phyloP scores from a whole-genome alignment of 495 filamentous ascomycete genomes.

The Penicillium parvum region DNA sequence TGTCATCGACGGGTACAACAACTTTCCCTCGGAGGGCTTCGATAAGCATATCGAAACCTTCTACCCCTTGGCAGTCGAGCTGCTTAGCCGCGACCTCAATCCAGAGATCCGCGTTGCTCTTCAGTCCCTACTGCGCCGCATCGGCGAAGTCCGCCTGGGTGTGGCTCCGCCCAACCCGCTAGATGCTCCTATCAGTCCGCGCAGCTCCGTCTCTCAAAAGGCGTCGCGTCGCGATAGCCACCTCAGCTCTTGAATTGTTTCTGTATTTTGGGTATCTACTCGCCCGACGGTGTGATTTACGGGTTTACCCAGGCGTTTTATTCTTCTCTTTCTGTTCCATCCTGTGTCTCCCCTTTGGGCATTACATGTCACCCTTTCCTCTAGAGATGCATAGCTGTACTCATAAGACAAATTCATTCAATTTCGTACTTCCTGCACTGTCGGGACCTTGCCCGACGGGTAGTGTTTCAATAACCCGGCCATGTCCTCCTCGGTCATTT shows the following conservation, averaged over 20 bases:
- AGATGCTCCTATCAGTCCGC: conserved; percentile 43
- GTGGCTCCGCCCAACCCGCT: conserved; percentile 40
- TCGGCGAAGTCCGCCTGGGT: conserved; percentile 78
- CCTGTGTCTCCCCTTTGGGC: conserved; percentile 1
- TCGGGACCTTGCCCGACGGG: conserved; percentile 41
- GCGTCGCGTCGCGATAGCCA: conserved; percentile 28
- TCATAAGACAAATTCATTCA: conserved; percentile 20
- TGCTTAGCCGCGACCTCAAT: conserved; percentile 78
- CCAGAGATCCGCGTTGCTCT: conserved; percentile 72
- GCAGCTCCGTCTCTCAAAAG: conserved; percentile 38
- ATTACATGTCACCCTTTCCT: conserved; percentile 7
- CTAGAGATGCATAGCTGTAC: conserved; percentile 31
- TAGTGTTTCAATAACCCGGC: conserved; percentile 68
- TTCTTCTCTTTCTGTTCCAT: conserved; percentile 4
- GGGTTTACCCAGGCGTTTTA: conserved; percentile 19
- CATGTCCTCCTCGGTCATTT: conserved; percentile 84
- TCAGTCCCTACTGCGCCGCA: conserved; percentile 67
- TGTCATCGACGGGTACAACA: conserved; percentile 90
- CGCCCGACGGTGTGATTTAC: conserved; percentile 21
- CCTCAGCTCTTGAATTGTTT: conserved; percentile 10
- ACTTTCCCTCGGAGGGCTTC: conserved; percentile 82
- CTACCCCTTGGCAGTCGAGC: conserved; percentile 78
- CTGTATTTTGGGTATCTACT: conserved; percentile 35
- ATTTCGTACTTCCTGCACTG: conserved; percentile 35
- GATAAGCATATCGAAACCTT: conserved; percentile 72